phyloP scores from a whole-genome alignment of 139 green algal species.

The Microglena sp. region DNA sequence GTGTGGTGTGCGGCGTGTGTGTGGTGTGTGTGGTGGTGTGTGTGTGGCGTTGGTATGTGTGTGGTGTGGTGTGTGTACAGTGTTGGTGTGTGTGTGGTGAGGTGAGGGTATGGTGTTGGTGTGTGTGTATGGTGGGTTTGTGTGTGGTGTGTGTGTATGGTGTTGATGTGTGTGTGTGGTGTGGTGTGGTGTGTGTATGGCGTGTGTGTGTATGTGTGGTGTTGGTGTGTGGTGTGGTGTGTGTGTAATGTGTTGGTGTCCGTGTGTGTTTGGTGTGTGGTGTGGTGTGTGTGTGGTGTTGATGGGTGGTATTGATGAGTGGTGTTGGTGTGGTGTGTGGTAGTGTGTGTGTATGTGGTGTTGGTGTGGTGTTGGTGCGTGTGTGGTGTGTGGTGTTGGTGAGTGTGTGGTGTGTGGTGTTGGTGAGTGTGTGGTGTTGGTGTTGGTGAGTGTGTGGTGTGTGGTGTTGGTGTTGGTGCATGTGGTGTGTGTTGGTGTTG shows the following conservation, averaged over 20 bases:
- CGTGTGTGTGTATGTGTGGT: no score
- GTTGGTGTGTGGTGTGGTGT: no score
- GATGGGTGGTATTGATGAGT: not conserved
- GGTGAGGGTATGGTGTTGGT: no score
- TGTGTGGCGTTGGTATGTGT: no score
- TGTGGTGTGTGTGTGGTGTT: not conserved
- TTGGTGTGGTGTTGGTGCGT: not conserved
- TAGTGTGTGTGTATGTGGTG: not conserved
- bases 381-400: not conserved
- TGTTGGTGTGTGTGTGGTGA: no score
- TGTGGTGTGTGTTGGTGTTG: not conserved
- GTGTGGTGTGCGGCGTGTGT: no score
- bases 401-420: not conserved
- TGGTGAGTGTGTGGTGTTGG: not conserved
- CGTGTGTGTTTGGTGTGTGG: constrained; percentile 5
- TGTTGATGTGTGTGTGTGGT: not conserved
- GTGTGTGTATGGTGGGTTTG: no score
- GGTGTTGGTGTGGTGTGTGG: not conserved
- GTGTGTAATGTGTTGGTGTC: constrained; percentile 7
- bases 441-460: not conserved
- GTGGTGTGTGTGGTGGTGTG: no score
- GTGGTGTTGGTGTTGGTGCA: not conserved
- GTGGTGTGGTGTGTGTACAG: no score
- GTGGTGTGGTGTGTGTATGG: not conserved
- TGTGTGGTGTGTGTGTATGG: no score